Conservation (phyloP, 1,139 yeast genomes). For the Sugiyamaella novakii region DNA sequence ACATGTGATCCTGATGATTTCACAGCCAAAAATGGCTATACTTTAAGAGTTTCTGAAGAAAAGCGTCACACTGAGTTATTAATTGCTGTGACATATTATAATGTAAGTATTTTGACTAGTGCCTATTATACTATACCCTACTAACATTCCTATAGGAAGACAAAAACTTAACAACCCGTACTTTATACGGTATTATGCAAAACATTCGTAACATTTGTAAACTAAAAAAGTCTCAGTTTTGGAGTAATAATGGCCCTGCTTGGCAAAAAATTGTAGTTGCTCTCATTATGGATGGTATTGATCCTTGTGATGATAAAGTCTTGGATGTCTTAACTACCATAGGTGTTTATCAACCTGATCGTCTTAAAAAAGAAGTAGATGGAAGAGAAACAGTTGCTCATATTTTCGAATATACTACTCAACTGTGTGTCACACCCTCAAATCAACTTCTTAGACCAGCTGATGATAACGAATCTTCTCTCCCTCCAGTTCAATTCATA, state of each 20-base stretch:
- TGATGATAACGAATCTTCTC: constrained; percentile 62
- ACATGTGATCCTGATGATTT: constrained; percentile 84
- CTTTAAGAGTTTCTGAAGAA: constrained; percentile 69
- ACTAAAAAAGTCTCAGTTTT: constrained; percentile 55
- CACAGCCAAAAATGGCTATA: constrained; percentile 64
- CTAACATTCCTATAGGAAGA: constrained; percentile 54
- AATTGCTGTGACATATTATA: constrained; percentile 89
- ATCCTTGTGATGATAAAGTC: constrained; percentile 81
- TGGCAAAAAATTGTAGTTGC: constrained; percentile 95
- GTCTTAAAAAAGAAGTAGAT: constrained; percentile 87
- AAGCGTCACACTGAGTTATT: constrained; percentile 87
- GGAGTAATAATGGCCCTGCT: constrained; percentile 79
- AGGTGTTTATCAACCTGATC: constrained; percentile 94
- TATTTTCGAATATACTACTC: constrained; percentile 82
- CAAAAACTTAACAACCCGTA: constrained; percentile 82
- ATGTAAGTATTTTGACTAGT: constrained; percentile 36
- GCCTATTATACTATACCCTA: not conserved
- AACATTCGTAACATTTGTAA: constrained; percentile 82
- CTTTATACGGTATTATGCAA: constrained; percentile 90
- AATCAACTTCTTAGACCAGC: constrained; percentile 49
- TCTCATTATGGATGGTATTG: constrained; percentile 91
- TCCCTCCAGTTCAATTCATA: constrained; percentile 81
- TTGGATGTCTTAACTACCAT: constrained; percentile 85
- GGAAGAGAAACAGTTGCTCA: constrained; percentile 88
- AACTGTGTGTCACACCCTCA: constrained; percentile 59